Evolutionary conservation across 805 yeast species (phyloP).

Genomic region (Blastobotrys americana): DNA sequence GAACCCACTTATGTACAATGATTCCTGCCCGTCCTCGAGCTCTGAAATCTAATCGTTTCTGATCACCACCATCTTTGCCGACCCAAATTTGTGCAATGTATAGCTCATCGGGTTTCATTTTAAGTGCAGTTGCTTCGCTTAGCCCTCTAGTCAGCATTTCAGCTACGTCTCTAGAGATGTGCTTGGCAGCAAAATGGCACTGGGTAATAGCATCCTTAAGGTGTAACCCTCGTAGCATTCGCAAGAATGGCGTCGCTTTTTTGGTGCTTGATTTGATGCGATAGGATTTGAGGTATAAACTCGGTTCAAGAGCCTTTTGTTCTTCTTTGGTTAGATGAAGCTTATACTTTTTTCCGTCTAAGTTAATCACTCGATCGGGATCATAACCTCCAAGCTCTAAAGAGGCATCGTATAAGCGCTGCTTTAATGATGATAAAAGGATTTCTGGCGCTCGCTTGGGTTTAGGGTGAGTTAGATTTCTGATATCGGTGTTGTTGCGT

Average conservation of each 20-base stretch:
- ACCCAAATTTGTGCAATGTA: constrained; percentile 82
- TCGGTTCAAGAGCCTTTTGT: constrained; percentile 76
- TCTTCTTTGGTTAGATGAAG: constrained; percentile 56
- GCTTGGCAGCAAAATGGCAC: constrained; percentile 78
- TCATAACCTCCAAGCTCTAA: constrained; percentile 63
- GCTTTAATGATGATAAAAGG: constrained; percentile 64
- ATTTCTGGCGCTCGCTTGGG: constrained; percentile 50
- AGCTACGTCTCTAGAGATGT: constrained; percentile 71
- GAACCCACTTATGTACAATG: constrained; percentile 67
- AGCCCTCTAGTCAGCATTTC: constrained; percentile 67
- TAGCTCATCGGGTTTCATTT: constrained; percentile 52
- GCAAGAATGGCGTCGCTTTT: constrained; percentile 71
- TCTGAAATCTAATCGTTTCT: constrained; percentile 66
- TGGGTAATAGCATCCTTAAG: constrained; percentile 81
- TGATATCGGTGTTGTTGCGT: constrained; percentile 25
- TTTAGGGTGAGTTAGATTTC: constrained; percentile 45
- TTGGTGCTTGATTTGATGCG: constrained; percentile 84
- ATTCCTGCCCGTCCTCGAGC: constrained; percentile 89
- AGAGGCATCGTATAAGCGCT: constrained; percentile 47
- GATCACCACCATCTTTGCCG: constrained; percentile 78
- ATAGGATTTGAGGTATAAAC: constrained; percentile 71
- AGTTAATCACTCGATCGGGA: constrained; percentile 45
- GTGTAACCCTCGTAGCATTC: constrained; percentile 66
- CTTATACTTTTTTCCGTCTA: constrained; percentile 44
- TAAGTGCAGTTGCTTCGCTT: constrained; percentile 55